phyloP scores from a whole-genome alignment of 768 basidiomycete species.

The Lanmaoa pseudosensibilis region DNA sequence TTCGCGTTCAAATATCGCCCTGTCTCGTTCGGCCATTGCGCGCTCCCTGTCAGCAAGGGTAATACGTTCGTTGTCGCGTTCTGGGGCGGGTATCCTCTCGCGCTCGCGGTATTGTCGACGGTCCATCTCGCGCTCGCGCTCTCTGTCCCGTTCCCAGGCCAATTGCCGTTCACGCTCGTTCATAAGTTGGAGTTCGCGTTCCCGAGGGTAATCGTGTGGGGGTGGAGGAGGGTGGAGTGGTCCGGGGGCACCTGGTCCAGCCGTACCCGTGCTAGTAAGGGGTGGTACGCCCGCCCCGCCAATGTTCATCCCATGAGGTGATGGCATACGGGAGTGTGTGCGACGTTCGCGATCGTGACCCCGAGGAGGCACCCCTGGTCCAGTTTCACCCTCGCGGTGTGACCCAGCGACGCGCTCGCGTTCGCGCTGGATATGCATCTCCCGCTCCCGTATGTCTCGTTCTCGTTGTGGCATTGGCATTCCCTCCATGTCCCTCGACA shows the following conservation, averaged over 20 bases:
- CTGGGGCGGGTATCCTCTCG: slow-evolving; percentile 18
- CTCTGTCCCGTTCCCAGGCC: slow-evolving; percentile 29
- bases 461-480: slow-evolving; percentile 24
- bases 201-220: slow-evolving; percentile 25
- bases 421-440: slow-evolving; percentile 29
- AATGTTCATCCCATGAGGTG: slow-evolving; percentile 21
- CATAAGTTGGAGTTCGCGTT: slow-evolving; percentile 24
- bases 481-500: slow-evolving; percentile 26
- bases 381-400: slow-evolving; percentile 26
- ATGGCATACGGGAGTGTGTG: slow-evolving; percentile 26
- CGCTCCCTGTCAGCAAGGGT: slow-evolving; percentile 24
- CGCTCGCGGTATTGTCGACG: slow-evolving; percentile 30
- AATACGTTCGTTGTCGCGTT: slow-evolving; percentile 25
- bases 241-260: slow-evolving; percentile 23
- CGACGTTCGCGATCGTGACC: slow-evolving; percentile 32
- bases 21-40: slow-evolving; percentile 21
- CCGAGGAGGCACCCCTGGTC: slow-evolving; percentile 24
- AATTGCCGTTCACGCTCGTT: slow-evolving; percentile 28
- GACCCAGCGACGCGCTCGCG: slow-evolving; percentile 24
- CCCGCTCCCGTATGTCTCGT: slow-evolving; percentile 27
- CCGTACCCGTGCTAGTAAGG: not conserved
- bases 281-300: slow-evolving; percentile 12
- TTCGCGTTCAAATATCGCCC: slow-evolving; percentile 25
- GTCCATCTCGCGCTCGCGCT: slow-evolving; percentile 28
- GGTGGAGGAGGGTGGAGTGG: slow-evolving; percentile 20